Evolutionary conservation across 441 rosid genomes (phyloP).

Genomic region (Bruguiera hainesii): DNA sequence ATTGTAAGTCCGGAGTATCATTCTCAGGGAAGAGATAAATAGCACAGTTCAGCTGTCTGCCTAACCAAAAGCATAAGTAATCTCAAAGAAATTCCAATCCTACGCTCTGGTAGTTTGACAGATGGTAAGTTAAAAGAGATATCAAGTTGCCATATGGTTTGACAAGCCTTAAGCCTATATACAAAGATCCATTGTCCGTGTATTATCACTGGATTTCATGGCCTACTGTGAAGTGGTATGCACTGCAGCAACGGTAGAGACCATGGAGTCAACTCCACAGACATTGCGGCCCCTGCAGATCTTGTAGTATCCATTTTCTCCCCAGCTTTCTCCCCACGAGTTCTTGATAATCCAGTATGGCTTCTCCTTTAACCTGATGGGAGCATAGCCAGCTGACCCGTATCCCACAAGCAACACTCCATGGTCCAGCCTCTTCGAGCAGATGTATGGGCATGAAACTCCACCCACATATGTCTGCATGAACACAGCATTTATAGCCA

Average conservation of each 20-base stretch:
- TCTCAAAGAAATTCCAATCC: conserved; percentile 20
- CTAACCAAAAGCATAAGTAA: conserved; percentile 8
- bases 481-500: conserved; percentile 80
- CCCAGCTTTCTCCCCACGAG: conserved; percentile 93
- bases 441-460: conserved; percentile 90
- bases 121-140: neutral
- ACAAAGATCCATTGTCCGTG: neutral
- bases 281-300: conserved; percentile 78
- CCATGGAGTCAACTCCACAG: conserved; percentile 88
- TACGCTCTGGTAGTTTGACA: conserved; percentile 15
- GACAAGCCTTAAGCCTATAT: neutral
- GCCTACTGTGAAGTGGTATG: conserved; percentile 19
- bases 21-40: neutral
- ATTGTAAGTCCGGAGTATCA: neutral
- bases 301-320: conserved; percentile 79
- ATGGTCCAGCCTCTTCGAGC: conserved; percentile 77
- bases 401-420: conserved; percentile 89
- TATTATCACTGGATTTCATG: neutral
- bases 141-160: neutral
- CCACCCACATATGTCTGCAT: conserved; percentile 96
- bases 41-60: conserved; percentile 3
- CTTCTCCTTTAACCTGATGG: conserved; percentile 75
- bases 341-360: conserved; percentile 96
- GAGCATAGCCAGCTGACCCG: conserved; percentile 80
- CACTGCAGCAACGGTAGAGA: conserved; percentile 75